A percentile compares a stretch with the other conserved stretches of the same genome.
phyloP scores from a whole-genome alignment of 805 yeast species.

The Ogataea methylovora region DNA sequence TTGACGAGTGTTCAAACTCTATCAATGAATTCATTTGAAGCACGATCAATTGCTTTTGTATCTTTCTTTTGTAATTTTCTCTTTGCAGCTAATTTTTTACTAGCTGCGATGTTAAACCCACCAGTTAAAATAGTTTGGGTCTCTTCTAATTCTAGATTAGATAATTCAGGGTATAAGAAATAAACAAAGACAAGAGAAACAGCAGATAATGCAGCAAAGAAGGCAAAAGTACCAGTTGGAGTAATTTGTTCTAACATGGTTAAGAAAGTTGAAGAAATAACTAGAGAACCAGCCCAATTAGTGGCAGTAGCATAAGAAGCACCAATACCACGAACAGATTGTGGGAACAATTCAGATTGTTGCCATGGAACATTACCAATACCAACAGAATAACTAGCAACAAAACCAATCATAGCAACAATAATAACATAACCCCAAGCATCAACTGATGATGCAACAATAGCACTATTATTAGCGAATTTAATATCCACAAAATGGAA shows the following conservation, averaged over 20 bases:
- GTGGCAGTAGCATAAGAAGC: conserved; percentile 86
- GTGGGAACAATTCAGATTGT: conserved; percentile 91
- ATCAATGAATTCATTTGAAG: conserved; percentile 1
- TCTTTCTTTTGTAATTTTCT: conserved; percentile 16
- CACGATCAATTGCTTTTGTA: not conserved
- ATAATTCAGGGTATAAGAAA: conserved; percentile 87
- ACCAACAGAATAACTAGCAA: conserved; percentile 88
- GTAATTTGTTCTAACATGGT: conserved; percentile 92
- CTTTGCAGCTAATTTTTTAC: conserved; percentile 44
- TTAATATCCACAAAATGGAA: conserved; percentile 76
- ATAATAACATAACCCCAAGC: conserved; percentile 89
- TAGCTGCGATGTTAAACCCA: conserved; percentile 79
- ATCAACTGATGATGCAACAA: conserved; percentile 40
- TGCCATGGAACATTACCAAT: conserved; percentile 99
- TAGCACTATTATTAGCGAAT: conserved; percentile 42
- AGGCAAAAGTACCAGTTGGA: conserved; percentile 89
- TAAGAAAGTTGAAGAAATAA: conserved; percentile 84
- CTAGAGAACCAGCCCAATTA: conserved; percentile 92
- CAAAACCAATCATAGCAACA: conserved; percentile 77
- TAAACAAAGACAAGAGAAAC: conserved; percentile 66
- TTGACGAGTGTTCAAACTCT: no score
- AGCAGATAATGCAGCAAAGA: conserved; percentile 77
- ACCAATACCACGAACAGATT: conserved; percentile 88
- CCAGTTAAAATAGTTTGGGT: conserved; percentile 72
- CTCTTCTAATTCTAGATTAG: conserved; percentile 87